Evolutionary conservation across 2,329 filamentous ascomycete species (phyloP).

Genomic region (Botrytis galanthina): DNA sequence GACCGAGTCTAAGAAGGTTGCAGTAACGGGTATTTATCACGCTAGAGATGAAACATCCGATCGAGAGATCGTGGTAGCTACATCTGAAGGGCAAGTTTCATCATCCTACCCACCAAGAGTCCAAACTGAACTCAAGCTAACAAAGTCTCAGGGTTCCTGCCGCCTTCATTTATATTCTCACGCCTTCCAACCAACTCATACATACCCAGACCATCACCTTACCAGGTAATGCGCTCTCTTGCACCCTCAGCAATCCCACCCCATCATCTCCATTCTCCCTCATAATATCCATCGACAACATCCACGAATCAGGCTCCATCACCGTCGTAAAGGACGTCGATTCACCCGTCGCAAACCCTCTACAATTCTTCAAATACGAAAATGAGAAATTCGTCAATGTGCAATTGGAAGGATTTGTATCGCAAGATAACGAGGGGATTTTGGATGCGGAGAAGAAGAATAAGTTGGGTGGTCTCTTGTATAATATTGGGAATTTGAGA

Average conservation of each 20-base stretch:
- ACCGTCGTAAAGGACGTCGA: conserved; percentile 37
- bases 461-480: conserved; percentile 43
- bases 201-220: conserved; percentile 53
- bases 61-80: conserved; percentile 48
- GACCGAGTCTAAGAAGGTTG: conserved; percentile 36
- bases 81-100: conserved; percentile 55
- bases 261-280: conserved; percentile 40
- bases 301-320: conserved; percentile 51
- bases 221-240: conserved; percentile 56
- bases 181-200: conserved; percentile 48
- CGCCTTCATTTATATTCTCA: conserved; percentile 63
- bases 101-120: not conserved
- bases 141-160: conserved; percentile 50
- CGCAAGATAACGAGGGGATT: conserved; percentile 3
- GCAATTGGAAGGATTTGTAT: not conserved
- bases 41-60: conserved; percentile 36
- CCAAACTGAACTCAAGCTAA: not conserved
- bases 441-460: conserved; percentile 37
- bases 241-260: conserved; percentile 23
- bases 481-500: conserved; percentile 37
- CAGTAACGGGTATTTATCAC: conserved; percentile 40
- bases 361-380: conserved; percentile 24
- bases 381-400: conserved; percentile 18
- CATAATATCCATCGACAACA: conserved; percentile 51
- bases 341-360: conserved; percentile 13